A percentile compares a stretch with the other conserved stretches of the same genome.
phyloP scores from a whole-genome alignment of 257 asterid species.

The Forsythia viridissima region DNA sequence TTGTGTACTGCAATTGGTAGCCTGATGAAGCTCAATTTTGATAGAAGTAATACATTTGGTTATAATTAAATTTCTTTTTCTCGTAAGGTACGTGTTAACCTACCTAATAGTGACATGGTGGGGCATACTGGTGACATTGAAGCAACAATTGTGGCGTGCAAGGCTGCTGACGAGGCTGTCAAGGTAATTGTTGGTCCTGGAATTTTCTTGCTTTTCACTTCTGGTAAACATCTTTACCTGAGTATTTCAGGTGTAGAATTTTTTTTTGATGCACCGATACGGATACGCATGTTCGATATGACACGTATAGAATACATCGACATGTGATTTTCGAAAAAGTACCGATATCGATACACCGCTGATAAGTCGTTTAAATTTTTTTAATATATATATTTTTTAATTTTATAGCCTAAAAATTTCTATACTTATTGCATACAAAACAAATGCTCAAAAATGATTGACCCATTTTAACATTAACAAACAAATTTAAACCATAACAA shows the following conservation, averaged over 20 bases:
- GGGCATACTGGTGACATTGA: conserved; percentile 97
- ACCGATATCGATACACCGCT: no score
- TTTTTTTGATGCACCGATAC: no score
- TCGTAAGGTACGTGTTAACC: conserved; percentile 76
- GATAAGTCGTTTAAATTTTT: no score
- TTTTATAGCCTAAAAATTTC: no score
- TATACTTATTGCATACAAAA: no score
- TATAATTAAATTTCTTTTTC: not conserved
- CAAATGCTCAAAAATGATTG: no score
- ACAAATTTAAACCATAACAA: no score
- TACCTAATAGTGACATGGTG: conserved; percentile 95
- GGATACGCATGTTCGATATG: no score
- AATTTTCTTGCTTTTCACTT: not conserved
- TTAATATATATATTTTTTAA: no score
- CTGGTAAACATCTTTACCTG: not conserved
- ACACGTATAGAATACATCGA: no score
- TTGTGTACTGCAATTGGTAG: not conserved
- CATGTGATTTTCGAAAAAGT: no score
- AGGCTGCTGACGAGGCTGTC: conserved; percentile 92
- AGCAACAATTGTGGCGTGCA: conserved; percentile 91
- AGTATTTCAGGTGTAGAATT: not conserved
- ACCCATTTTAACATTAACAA: no score
- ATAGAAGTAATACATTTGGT: not conserved
- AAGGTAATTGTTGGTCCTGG: conserved; percentile 55
- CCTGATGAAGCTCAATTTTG: not conserved